A percentile compares a stretch with the other conserved stretches of the same genome.
Evolutionary conservation across 2,329 filamentous ascomycete species (phyloP).

Genomic region (Dactylonectria macrodidyma): DNA sequence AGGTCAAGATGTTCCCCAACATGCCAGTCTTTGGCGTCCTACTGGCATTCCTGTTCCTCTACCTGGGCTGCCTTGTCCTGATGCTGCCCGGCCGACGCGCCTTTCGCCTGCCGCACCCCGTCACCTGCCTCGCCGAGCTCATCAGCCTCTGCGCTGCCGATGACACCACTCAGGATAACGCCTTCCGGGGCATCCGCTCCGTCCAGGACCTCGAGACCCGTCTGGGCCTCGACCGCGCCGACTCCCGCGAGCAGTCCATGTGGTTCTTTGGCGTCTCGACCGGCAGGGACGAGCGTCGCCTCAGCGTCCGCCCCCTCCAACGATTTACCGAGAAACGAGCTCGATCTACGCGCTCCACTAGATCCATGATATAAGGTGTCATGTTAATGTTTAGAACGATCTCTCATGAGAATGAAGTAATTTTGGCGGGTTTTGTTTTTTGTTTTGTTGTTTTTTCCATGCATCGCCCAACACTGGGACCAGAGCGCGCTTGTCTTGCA

Average conservation of each 20-base stretch:
- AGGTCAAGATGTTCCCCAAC: conserved; percentile 79
- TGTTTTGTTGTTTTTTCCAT: not conserved
- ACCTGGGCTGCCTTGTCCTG: conserved; percentile 73
- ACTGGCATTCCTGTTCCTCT: conserved; percentile 80
- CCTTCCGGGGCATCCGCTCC: conserved; percentile 78
- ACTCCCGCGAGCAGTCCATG: conserved; percentile 62
- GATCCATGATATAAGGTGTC: conserved; percentile 46
- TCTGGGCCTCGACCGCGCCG: conserved; percentile 69
- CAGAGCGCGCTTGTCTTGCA: conserved; percentile 7
- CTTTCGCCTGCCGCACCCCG: conserved; percentile 80
- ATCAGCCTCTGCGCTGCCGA: conserved; percentile 84
- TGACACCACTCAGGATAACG: conserved; percentile 78
- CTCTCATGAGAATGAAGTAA: conserved; percentile 15
- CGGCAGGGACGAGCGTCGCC: conserved; percentile 57
- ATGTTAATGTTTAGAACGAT: conserved; percentile 25
- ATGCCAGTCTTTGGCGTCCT: conserved; percentile 80
- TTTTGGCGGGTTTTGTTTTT: conserved; percentile 1
- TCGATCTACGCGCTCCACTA: conserved; percentile 46
- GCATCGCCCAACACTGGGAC: not conserved
- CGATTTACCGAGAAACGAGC: conserved; percentile 61
- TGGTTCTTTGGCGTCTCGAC: conserved; percentile 66
- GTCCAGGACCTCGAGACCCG: conserved; percentile 78
- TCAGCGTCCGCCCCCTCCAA: conserved; percentile 62
- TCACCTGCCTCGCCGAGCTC: conserved; percentile 81
- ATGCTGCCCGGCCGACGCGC: conserved; percentile 73